Evolutionary conservation across 2,329 filamentous ascomycete genomes (phyloP).

Genomic region (Fusarium pseudograminearum): DNA sequence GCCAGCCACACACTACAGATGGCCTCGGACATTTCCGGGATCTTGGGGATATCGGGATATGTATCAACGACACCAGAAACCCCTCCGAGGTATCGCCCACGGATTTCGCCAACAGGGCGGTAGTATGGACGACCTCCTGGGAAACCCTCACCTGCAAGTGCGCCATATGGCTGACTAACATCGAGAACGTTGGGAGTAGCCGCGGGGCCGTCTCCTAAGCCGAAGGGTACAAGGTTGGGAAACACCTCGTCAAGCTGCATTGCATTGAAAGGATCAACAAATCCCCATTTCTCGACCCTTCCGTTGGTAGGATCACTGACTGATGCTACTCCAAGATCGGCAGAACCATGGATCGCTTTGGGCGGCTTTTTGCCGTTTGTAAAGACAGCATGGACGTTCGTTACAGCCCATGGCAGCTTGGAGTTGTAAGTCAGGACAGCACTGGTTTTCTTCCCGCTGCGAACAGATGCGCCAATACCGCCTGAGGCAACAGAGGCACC

Average conservation of each 20-base stretch:
- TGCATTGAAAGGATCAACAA: constrained; percentile 79
- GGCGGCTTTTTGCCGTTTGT: constrained; percentile 78
- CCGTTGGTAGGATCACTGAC: constrained; percentile 82
- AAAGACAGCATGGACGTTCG: constrained; percentile 83
- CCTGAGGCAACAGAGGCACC: constrained; percentile 63
- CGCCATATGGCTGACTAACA: constrained; percentile 85
- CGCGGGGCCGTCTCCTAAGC: constrained; percentile 81
- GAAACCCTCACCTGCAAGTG: constrained; percentile 87
- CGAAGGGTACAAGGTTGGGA: constrained; percentile 79
- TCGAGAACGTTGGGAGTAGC: constrained; percentile 90
- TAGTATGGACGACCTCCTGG: constrained; percentile 86
- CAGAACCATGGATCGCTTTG: constrained; percentile 84
- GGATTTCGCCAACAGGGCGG: constrained; percentile 77
- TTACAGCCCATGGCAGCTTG: constrained; percentile 82
- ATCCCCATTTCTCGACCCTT: constrained; percentile 85
- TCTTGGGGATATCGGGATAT: constrained; percentile 79
- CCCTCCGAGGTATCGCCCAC: constrained; percentile 78
- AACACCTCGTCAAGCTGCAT: constrained; percentile 83
- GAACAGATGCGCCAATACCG: constrained; percentile 64
- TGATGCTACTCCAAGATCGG: constrained; percentile 82
- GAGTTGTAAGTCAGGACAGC: constrained; percentile 89
- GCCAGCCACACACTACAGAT: constrained; percentile 90
- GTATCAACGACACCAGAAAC: constrained; percentile 71
- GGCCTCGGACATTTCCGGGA: constrained; percentile 76
- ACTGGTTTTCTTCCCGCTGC: constrained; percentile 73